Base-by-base conservation (phyloP, 2,329 filamentous ascomycete genomes). In the Fusarium sp. region DNA sequence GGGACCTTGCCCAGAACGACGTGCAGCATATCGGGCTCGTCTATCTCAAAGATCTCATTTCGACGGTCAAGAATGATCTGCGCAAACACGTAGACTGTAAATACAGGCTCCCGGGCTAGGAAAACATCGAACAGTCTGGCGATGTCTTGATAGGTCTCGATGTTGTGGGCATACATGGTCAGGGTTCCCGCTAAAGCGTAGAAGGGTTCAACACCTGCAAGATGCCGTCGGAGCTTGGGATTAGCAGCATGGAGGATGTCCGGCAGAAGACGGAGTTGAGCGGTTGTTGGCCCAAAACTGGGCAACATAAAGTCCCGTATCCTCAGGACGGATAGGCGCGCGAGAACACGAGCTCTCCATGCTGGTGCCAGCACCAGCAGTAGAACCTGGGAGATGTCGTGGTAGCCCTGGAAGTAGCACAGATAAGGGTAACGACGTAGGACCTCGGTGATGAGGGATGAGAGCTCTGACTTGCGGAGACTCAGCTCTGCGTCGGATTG, bases 261-360 rank as follows among this genome's bases (percentile, higher is more conserved):
- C 11, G 95, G 95, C 62, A 99, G 91, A 18, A 99, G 88, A 43
- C 91, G 89, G n/a, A 99, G 90, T 82, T 99, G 96, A 61, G 91
- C 88, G 54, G 97, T 86, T 28, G 95, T 94, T 6, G 95, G 94
- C 19, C 90, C 86, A 49, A 99, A 89, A 44, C 91, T 94, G 13
- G 96, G 95, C 16, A 99, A 90, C 96, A 99, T 98, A 82, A 98
- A 99, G 83, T 99, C 96, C 71, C 96, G 91, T 80, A 99, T 98
- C 60, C 95, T 93, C 49, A 98, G 88, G 37, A 95, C 87, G 6
- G 95, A 97, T 66, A 99, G 90, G n/a, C 93, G 92, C 38, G 93
- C 88, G 37, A 97, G 90, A 21, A 92, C 90, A 11, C 86, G 82
- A 23, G 88, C 86, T 21, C 93, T 91, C 60, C 86, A 81, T 28